These are phyloP conservation scores for Clavispora fructus DNA, from an alignment of 805 yeast genomes.

Conservation along the genomic window DNA sequence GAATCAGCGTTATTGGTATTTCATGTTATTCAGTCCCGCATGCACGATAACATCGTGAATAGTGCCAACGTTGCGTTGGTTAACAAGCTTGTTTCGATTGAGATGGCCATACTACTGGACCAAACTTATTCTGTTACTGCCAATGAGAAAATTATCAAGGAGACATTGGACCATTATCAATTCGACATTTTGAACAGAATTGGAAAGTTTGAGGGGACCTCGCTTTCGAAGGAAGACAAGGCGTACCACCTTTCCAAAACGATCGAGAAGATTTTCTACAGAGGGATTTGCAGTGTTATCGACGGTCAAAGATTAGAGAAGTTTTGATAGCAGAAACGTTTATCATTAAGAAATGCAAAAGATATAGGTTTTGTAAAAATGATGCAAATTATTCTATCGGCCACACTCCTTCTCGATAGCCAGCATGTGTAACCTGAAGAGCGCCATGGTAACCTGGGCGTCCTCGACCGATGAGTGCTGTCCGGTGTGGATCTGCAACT, in stretches of 20 bases:
- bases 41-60: not conserved
- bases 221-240: not conserved
- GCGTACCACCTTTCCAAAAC: not conserved
- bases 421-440: conserved; percentile 58
- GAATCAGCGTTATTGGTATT: not conserved
- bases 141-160: not conserved
- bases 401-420: conserved; percentile 47
- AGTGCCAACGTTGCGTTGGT: not conserved
- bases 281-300: conserved; percentile 31
- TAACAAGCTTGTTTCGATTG: not conserved
- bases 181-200: not conserved
- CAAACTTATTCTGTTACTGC: not conserved
- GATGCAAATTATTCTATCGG: not conserved
- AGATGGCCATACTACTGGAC: not conserved
- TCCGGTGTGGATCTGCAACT: conserved; percentile 61
- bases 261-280: conserved; percentile 30
- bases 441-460: conserved; percentile 80
- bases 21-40: not conserved
- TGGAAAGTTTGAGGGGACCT: not conserved
- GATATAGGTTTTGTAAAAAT: not conserved
- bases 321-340: conserved; percentile 1
- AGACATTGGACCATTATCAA: not conserved
- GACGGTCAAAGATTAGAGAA: conserved; percentile 33
- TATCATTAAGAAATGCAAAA: not conserved
- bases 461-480: conserved; percentile 88